A percentile compares a stretch with the other conserved stretches of the same genome.
phyloP scores from a whole-genome alignment of 257 asterid species.

The Mitragyna speciosa region DNA sequence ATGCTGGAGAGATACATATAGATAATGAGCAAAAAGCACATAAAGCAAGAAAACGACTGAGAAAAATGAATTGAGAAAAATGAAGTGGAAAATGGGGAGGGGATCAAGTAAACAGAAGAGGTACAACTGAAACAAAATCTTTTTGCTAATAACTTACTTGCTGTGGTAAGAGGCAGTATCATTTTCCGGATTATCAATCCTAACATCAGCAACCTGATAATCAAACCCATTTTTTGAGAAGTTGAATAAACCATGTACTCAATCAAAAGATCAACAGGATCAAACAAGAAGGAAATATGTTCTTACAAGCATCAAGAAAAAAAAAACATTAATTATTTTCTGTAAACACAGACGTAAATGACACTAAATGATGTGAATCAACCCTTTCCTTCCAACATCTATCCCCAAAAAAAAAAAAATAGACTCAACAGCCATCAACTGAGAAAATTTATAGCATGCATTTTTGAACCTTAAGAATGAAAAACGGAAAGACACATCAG shows the following conservation, averaged over 20 bases:
- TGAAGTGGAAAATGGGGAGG: not conserved
- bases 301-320: not conserved
- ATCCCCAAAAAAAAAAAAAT: not conserved
- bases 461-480: not conserved
- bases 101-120: not conserved
- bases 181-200: constrained; percentile 44
- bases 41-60: constrained; percentile 4
- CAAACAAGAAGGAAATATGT: not conserved
- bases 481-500: not conserved
- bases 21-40: constrained; percentile 10
- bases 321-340: not conserved
- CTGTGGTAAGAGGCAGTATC: constrained; percentile 81
- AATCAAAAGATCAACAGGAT: not conserved
- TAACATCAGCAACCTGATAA: constrained; percentile 62
- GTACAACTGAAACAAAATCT: not conserved
- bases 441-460: not conserved
- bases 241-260: not conserved
- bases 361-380: not conserved
- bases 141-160: constrained; percentile 52
- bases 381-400: constrained; percentile 1
- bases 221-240: not conserved
- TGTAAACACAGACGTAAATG: not conserved
- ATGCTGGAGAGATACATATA: constrained; percentile 46
- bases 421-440: not conserved
- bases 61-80: not conserved